Conservation (phyloP, 805 yeast genomes). For the Komagataella kurtzmanii region DNA sequence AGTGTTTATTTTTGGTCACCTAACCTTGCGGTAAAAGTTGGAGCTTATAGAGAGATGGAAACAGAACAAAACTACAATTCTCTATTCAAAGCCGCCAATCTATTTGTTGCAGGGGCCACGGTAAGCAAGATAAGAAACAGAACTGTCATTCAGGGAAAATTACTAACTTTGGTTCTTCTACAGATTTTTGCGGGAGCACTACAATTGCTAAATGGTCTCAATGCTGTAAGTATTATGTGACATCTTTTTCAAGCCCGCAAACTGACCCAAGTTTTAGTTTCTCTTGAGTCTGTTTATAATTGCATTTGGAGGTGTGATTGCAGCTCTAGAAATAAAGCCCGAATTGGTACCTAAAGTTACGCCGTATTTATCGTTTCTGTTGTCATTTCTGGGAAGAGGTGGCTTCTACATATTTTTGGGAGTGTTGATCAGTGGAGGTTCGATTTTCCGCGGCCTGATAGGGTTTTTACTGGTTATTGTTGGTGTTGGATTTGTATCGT, state of each 20-base stretch:
- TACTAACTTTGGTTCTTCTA: not conserved
- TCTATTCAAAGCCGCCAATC: slow-evolving; percentile 36
- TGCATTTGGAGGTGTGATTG: slow-evolving; percentile 38
- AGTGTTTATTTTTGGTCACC: not conserved
- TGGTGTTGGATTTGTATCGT: slow-evolving; percentile 44
- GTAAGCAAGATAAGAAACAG: slow-evolving; percentile 20
- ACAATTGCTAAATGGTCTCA: slow-evolving; percentile 27
- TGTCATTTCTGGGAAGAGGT: slow-evolving; percentile 68
- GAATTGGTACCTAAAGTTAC: not conserved
- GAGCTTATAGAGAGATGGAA: slow-evolving; percentile 25
- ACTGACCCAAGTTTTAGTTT: slow-evolving; percentile 19
- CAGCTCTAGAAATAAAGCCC: slow-evolving; percentile 27
- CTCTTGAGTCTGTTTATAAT: slow-evolving; percentile 46
- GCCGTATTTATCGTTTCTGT: slow-evolving; percentile 49
- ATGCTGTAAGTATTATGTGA: not conserved
- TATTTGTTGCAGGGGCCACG: slow-evolving; percentile 39
- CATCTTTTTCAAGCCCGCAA: not conserved
- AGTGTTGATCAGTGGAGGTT: slow-evolving; percentile 32
- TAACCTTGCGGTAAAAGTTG: not conserved
- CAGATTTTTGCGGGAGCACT: slow-evolving; percentile 34
- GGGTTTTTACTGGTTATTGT: slow-evolving; percentile 43
- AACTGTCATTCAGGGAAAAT: not conserved
- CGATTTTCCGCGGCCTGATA: slow-evolving; percentile 41
- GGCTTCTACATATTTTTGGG: slow-evolving; percentile 40
- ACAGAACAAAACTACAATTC: slow-evolving; percentile 26